Evolutionary conservation across 768 basidiomycete genomes (phyloP).

Genomic region (Trametes sanguinea): DNA sequence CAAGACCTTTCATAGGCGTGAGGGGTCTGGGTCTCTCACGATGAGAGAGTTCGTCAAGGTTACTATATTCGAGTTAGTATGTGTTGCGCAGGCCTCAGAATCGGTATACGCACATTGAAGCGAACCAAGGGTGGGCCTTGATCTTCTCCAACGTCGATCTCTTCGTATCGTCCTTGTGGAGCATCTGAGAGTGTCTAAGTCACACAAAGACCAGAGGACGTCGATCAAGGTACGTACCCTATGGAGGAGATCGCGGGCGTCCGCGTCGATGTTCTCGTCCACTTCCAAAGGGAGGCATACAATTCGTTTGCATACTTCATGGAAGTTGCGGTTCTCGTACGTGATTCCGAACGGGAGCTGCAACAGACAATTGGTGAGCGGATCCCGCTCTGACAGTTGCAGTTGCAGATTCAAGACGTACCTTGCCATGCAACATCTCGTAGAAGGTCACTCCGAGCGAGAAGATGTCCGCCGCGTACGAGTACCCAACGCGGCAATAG

Average conservation of each 20-base stretch:
- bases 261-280: neutral
- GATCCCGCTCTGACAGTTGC: neutral
- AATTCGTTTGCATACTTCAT: neutral
- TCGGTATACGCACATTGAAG: neutral
- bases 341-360: slow-evolving; percentile 12
- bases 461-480: slow-evolving; percentile 47
- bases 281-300: neutral
- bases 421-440: slow-evolving; percentile 24
- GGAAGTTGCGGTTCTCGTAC: neutral
- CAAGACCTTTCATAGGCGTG: neutral
- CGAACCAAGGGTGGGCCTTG: slow-evolving; percentile 12
- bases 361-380: neutral
- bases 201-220: no score
- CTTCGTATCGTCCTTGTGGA: slow-evolving; percentile 4
- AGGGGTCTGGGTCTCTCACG: neutral
- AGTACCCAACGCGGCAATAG: slow-evolving; percentile 36
- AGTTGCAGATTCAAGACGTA: neutral
- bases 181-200: neutral
- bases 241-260: slow-evolving; percentile 3
- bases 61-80: neutral
- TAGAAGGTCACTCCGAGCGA: slow-evolving; percentile 42
- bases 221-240: neutral
- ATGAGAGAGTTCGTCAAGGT: slow-evolving; percentile 7
- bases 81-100: neutral
- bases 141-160: neutral